These are phyloP conservation scores for Pholiota conissans DNA, from an alignment of 768 basidiomycete species.

Conservation along the genomic window DNA sequence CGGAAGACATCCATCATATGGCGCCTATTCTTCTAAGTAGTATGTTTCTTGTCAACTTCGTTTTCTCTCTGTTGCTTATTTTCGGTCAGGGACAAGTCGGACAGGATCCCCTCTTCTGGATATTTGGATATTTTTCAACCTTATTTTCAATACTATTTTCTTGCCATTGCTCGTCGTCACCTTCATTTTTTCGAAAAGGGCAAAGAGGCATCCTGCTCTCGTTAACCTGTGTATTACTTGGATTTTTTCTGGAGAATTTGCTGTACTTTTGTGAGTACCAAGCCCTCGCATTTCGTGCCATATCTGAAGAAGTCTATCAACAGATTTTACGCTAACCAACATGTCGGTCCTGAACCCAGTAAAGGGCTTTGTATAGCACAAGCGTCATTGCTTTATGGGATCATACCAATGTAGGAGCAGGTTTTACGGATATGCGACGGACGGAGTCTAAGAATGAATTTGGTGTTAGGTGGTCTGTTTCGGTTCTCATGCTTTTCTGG, in stretches of 20 bases:
- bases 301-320: background rate
- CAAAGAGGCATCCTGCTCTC: conserved; percentile 40
- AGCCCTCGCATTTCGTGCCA: too few species aligned
- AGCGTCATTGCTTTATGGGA: conserved; percentile 39
- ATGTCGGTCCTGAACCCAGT: conserved; percentile 33
- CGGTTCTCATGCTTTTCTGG: conserved; percentile 34
- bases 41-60: background rate
- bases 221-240: conserved; percentile 48
- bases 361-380: conserved; percentile 43
- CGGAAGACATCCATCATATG: background rate
- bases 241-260: conserved; percentile 45
- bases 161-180: conserved; percentile 44
- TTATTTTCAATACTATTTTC: conserved; percentile 45
- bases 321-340: conserved; percentile 41
- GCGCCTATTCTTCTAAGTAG: background rate
- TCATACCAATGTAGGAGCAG: conserved; percentile 36
- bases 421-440: background rate
- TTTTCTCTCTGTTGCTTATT: background rate
- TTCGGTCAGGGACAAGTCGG: background rate
- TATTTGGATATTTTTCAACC: conserved; percentile 45
- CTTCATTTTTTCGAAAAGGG: conserved; percentile 39
- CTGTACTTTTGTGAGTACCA: conserved; percentile 40
- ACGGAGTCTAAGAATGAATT: background rate
- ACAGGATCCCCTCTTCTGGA: conserved; percentile 29
- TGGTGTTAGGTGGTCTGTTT: conserved; percentile 34